Evolutionary conservation across 345 rosid genomes (phyloP).

Genomic region (Brassica incana): DNA sequence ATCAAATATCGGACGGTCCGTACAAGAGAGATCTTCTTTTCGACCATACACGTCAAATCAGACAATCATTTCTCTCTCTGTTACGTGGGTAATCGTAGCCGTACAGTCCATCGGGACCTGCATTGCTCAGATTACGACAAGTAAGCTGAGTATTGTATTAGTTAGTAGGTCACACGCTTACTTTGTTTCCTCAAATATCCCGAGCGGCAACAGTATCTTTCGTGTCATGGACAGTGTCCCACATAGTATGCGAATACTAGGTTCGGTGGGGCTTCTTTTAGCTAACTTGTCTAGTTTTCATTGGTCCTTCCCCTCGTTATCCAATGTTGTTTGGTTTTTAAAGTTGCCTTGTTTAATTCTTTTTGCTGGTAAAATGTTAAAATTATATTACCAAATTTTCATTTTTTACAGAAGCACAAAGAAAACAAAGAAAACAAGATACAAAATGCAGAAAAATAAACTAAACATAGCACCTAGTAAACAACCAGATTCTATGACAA

Average conservation of each 20-base stretch:
- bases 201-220: no score
- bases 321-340: neutral
- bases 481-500: no score
- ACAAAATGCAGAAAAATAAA: no score
- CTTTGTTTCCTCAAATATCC: no score
- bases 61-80: neutral
- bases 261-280: neutral
- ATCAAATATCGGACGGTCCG: slow-evolving; percentile 41
- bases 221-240: neutral
- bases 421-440: no score
- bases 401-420: no score
- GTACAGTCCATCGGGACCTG: neutral
- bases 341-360: neutral
- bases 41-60: slow-evolving; percentile 25
- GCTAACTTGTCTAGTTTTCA: neutral
- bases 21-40: slow-evolving; percentile 42
- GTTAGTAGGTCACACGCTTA: neutral
- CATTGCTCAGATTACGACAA: neutral
- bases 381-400: no score
- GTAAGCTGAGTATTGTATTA: neutral
- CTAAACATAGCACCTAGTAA: no score
- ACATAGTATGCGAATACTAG: neutral
- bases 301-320: neutral
- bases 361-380: no score
- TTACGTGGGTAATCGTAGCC: no score